Percentiles rank a stretch among this genome's conserved stretches.
phyloP scores from a whole-genome alignment of 1,284 basidiomycete species.

The Heterobasidion irregulare region DNA sequence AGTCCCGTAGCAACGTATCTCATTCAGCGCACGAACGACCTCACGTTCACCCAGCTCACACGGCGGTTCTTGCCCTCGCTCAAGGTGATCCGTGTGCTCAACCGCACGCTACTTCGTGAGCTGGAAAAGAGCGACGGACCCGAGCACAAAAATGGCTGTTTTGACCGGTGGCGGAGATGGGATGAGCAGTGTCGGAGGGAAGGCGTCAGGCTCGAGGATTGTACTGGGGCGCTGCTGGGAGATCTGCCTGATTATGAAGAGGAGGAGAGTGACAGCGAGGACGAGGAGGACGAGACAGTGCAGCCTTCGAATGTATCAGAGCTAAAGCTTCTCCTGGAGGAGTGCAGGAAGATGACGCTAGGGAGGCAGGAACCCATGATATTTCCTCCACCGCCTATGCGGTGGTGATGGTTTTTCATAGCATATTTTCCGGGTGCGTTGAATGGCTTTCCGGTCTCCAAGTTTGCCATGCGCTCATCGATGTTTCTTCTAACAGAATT shows the following conservation, averaged over 20 bases:
- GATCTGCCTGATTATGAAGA: conserved; percentile 41
- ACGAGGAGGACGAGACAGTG: conserved; percentile 20
- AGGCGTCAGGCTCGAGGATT: conserved; percentile 55
- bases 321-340: conserved; percentile 36
- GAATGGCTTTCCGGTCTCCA: too few relatives aligned
- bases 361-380: background rate
- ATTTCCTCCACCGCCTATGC: background rate
- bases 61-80: conserved; percentile 51
- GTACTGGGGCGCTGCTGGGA: conserved; percentile 52
- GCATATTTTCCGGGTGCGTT: background rate
- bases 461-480: too few relatives aligned
- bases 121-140: conserved; percentile 47
- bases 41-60: conserved; percentile 51
- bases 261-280: conserved; percentile 25
- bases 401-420: background rate
- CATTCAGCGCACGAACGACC: conserved; percentile 51
- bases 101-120: conserved; percentile 41
- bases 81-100: conserved; percentile 48
- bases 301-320: conserved; percentile 25
- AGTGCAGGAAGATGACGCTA: conserved; percentile 37
- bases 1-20: conserved; percentile 37
- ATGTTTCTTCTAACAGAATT: too few relatives aligned
- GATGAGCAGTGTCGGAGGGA: conserved; percentile 40
- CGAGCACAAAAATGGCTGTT: conserved; percentile 19
- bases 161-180: conserved; percentile 59